These are phyloP conservation scores for Globisporangium splendens DNA, from an alignment of 352 stramenopile genomes.

Conservation along the genomic window DNA sequence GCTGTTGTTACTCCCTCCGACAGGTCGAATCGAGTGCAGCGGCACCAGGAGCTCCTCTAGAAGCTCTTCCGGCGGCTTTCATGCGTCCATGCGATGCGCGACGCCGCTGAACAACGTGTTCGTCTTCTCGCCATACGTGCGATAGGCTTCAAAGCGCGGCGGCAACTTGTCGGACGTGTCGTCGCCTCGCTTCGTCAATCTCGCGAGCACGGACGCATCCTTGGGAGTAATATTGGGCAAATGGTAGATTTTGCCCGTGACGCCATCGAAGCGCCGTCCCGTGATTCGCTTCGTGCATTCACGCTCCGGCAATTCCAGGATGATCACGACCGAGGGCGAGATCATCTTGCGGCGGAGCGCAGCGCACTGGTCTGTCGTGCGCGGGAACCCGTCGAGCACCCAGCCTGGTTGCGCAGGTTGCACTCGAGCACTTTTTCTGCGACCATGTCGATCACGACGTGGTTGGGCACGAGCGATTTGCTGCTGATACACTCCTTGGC, in stretches of 20 bases:
- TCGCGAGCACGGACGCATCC: slow-evolving; percentile 36
- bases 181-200: slow-evolving; percentile 57
- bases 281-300: slow-evolving; percentile 50
- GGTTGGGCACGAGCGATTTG: slow-evolving; percentile 64
- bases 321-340: slow-evolving; percentile 43
- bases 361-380: slow-evolving; percentile 54
- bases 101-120: slow-evolving; percentile 42
- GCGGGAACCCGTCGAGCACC: slow-evolving; percentile 75
- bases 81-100: slow-evolving; percentile 43
- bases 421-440: slow-evolving; percentile 47
- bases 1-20: neutral
- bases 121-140: slow-evolving; percentile 48
- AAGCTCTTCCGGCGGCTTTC: slow-evolving; percentile 25
- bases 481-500: slow-evolving; percentile 66
- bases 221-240: slow-evolving; percentile 31
- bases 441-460: slow-evolving; percentile 78
- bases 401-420: slow-evolving; percentile 30
- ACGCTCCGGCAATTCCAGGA: slow-evolving; percentile 46
- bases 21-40: slow-evolving; percentile 30
- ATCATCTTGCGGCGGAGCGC: slow-evolving; percentile 46
- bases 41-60: slow-evolving; percentile 38
- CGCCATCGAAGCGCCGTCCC: slow-evolving; percentile 54
- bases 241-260: slow-evolving; percentile 66
- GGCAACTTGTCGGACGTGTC: slow-evolving; percentile 51
- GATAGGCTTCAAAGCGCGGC: slow-evolving; percentile 65